A percentile compares a stretch with the other conserved stretches of the same genome.
These are phyloP conservation scores for Neobulgaria alba DNA, from an alignment of 2,329 filamentous ascomycete species.

Conservation along the genomic window DNA sequence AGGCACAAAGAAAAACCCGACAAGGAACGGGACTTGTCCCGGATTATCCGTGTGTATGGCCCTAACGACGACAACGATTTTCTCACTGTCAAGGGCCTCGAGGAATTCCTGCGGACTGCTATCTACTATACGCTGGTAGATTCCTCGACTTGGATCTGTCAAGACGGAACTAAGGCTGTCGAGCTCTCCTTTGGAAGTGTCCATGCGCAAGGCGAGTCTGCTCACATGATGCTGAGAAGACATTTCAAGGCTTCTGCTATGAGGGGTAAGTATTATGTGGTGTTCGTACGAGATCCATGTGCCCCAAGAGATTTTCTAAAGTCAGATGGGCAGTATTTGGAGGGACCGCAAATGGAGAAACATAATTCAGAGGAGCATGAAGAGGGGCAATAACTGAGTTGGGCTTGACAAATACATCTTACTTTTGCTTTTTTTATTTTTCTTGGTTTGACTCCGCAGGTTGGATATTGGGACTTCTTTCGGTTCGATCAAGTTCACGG, in stretches of 20 bases:
- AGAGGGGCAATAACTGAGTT: too few species aligned
- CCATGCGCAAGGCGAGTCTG: not conserved
- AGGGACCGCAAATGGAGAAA: too few species aligned
- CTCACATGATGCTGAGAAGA: not conserved
- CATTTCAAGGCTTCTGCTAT: not conserved
- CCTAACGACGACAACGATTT: not conserved
- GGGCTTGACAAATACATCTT: too few species aligned
- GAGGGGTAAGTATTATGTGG: too few species aligned
- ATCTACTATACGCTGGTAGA: not conserved
- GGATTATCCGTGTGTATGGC: constrained; percentile 1
- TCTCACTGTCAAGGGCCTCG: not conserved
- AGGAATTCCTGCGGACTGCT: not conserved
- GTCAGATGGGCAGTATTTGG: too few species aligned
- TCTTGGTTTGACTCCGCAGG: too few species aligned
- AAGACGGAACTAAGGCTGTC: not conserved
- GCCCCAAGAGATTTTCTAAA: too few species aligned
- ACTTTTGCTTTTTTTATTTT: too few species aligned
- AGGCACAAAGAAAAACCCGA: constrained; percentile 1
- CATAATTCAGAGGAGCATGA: too few species aligned
- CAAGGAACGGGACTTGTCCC: not conserved
- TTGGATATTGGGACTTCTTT: too few species aligned
- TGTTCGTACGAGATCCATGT: too few species aligned
- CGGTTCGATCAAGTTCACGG: too few species aligned
- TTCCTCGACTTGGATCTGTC: not conserved
- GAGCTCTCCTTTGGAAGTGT: not conserved